Conservation (phyloP, 2,329 filamentous ascomycete species). For the Epicoccum nigrum region DNA sequence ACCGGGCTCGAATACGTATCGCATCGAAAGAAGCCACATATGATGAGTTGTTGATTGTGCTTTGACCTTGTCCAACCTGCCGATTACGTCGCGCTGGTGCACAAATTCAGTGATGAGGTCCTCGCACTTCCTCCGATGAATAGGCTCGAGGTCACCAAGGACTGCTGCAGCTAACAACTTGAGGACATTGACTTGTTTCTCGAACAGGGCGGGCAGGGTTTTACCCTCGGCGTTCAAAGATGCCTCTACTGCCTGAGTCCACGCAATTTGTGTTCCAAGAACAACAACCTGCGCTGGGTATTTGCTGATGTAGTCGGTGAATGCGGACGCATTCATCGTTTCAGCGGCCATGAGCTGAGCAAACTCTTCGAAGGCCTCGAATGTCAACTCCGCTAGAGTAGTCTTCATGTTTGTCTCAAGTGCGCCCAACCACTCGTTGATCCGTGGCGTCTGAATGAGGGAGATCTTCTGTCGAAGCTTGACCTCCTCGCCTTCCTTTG, state of each 20-base stretch:
- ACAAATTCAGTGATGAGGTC: slow-evolving; percentile 99
- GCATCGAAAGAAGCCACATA: slow-evolving; percentile 95
- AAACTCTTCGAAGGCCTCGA: slow-evolving; percentile 84
- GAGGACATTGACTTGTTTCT: slow-evolving; percentile 83
- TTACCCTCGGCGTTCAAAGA: slow-evolving; percentile 74
- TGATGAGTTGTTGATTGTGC: slow-evolving; percentile 81
- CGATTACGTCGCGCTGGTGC: slow-evolving; percentile 92
- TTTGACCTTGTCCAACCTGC: slow-evolving; percentile 78
- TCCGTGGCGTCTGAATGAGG: slow-evolving; percentile 88
- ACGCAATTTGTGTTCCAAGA: slow-evolving; percentile 88
- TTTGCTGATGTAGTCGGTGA: slow-evolving; percentile 79
- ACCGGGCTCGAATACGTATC: slow-evolving; percentile 84
- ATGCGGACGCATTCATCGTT: slow-evolving; percentile 70
- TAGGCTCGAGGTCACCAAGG: slow-evolving; percentile 82
- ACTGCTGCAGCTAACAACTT: slow-evolving; percentile 87
- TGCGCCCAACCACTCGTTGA: slow-evolving; percentile 98
- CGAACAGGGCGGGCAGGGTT: slow-evolving; percentile 73
- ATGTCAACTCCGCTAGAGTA: slow-evolving; percentile 87
- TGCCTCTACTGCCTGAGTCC: slow-evolving; percentile 86
- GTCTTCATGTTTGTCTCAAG: slow-evolving; percentile 93
- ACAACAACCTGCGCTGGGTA: slow-evolving; percentile 97
- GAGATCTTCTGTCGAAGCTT: slow-evolving; percentile 89
- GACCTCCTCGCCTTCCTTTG: slow-evolving; percentile 92
- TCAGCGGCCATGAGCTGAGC: slow-evolving; percentile 75
- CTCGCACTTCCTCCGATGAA: slow-evolving; percentile 94